Evolutionary conservation across 1,284 basidiomycete species (phyloP).

Genomic region (Rhizoctonia solani): DNA sequence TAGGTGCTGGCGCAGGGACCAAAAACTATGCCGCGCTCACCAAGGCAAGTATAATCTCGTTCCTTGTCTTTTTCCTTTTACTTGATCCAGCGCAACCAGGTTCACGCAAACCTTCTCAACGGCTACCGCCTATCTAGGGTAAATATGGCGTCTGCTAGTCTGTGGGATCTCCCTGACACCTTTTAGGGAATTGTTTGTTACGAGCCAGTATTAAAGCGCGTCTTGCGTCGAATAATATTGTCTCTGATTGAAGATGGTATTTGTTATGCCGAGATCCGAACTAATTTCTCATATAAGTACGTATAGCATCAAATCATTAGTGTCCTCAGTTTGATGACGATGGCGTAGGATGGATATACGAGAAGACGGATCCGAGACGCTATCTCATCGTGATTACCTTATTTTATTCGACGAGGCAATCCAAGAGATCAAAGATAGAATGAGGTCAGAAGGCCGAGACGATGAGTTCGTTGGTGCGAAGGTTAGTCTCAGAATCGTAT

Average conservation of each 20-base stretch:
- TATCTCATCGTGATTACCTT: conserved; percentile 34
- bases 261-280: conserved; percentile 69
- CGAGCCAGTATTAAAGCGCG: conserved; percentile 59
- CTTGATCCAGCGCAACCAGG: too few relatives aligned
- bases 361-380: conserved; percentile 6
- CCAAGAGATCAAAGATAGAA: conserved; percentile 57
- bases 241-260: conserved; percentile 72
- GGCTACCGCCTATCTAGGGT: too few relatives aligned
- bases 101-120: too few relatives aligned
- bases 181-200: conserved; percentile 55
- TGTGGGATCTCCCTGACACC: neutral
- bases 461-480: conserved; percentile 67
- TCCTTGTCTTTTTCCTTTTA: too few relatives aligned
- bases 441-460: conserved; percentile 56
- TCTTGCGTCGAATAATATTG: conserved; percentile 64
- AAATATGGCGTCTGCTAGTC: too few relatives aligned
- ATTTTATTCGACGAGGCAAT: conserved; percentile 50
- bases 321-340: too few relatives aligned
- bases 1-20: conserved; percentile 70
- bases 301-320: too few relatives aligned
- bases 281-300: conserved; percentile 76
- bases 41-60: too few relatives aligned
- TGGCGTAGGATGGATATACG: conserved; percentile 27
- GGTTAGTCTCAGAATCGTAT: conserved; percentile 46
- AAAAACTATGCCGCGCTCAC: conserved; percentile 65